Evolutionary conservation across 306 rosid genomes (phyloP).

Genomic region (Adenanthera pavonina): DNA sequence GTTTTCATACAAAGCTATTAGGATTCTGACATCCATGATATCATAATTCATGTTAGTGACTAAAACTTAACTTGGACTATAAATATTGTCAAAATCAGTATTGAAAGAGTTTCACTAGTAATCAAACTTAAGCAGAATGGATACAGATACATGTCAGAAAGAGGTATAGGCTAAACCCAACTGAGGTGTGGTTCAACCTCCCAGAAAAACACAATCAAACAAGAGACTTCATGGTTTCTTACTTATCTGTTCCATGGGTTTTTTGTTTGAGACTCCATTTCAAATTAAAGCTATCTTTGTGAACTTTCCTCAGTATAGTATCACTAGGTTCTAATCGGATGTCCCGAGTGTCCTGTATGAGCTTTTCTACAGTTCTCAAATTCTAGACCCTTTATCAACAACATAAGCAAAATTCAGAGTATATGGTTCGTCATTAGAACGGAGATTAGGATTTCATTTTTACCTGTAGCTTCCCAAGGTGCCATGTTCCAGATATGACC

Average conservation of each 20-base stretch:
- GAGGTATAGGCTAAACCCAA: constrained; percentile 15
- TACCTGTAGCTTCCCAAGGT: constrained; percentile 99
- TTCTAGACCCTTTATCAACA: constrained; percentile 23
- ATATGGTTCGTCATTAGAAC: neutral
- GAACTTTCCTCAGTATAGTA: constrained; percentile 16
- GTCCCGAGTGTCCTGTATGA: neutral
- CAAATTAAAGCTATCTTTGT: neutral
- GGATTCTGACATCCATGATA: constrained; percentile 30
- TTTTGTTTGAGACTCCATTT: neutral
- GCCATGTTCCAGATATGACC: constrained; percentile 99
- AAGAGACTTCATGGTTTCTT: neutral
- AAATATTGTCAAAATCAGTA: constrained; percentile 10
- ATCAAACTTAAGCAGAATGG: neutral
- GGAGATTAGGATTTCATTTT: constrained; percentile 21
- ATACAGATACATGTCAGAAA: neutral
- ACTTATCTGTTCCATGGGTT: neutral
- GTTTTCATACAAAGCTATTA: constrained; percentile 37
- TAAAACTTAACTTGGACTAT: constrained; percentile 28
- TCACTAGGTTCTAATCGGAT: neutral
- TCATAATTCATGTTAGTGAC: constrained; percentile 34
- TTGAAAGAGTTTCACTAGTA: constrained; percentile 20
- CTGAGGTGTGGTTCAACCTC: constrained; percentile 23
- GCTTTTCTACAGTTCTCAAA: constrained; percentile 8
- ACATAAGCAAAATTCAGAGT: constrained; percentile 7
- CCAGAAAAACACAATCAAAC: neutral